Percentiles rank a stretch among this genome's conserved stretches.
Conservation (phyloP, 2,329 filamentous ascomycete species). For the Scedosporium boydii region DNA sequence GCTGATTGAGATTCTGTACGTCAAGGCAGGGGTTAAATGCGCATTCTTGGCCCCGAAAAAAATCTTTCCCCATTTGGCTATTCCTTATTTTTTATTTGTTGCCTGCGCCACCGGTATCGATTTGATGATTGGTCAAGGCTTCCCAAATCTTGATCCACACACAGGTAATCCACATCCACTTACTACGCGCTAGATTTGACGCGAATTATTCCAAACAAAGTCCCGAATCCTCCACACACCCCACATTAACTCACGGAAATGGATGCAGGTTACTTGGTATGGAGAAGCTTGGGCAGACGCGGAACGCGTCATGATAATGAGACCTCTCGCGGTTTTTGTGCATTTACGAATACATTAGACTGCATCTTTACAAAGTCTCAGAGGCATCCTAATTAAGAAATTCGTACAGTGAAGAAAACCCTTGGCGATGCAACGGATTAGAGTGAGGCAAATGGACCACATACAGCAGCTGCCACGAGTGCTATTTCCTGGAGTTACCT, state of each 20-base stretch:
- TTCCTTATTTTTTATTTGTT: slow-evolving; percentile 3
- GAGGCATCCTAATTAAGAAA: no score
- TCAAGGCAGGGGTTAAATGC: slow-evolving; percentile 1
- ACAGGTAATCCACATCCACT: no score
- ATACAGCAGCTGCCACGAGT: no score
- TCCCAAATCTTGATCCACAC: not conserved
- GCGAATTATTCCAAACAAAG: not conserved
- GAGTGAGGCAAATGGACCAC: no score
- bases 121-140: slow-evolving; percentile 4
- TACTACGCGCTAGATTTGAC: not conserved
- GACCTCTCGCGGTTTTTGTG: not conserved
- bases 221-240: slow-evolving; percentile 1
- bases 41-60: slow-evolving; percentile 5
- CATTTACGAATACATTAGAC: no score
- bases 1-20: slow-evolving; percentile 11
- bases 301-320: not conserved
- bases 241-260: slow-evolving; percentile 5
- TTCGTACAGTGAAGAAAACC: no score
- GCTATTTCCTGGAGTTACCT: no score
- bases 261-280: slow-evolving; percentile 11
- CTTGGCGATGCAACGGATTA: no score
- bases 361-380: no score
- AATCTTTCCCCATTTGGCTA: slow-evolving; percentile 9
- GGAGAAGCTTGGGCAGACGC: not conserved
- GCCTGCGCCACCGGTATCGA: not conserved